Conservation (phyloP, 2,329 filamentous ascomycete species). For the Nemania abortiva region DNA sequence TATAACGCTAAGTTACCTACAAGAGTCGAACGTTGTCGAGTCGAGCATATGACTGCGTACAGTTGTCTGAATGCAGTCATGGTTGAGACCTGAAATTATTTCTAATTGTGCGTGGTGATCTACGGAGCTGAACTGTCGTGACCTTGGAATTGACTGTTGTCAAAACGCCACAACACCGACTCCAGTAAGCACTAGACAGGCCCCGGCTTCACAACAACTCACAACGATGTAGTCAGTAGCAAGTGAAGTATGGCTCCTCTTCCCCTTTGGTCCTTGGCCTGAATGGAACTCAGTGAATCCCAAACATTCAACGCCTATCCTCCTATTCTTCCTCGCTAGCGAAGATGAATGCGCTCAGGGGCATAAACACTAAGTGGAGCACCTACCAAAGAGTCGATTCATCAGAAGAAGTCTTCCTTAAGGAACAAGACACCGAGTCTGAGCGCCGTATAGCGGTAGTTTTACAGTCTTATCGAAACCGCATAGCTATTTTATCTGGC, state of each 20-base stretch:
- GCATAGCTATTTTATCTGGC: slow-evolving; percentile 5
- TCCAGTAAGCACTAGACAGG: slow-evolving; percentile 23
- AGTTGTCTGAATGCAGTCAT: background rate
- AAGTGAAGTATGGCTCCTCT: background rate
- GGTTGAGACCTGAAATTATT: background rate
- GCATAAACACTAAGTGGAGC: slow-evolving; percentile 15
- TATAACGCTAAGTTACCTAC: background rate
- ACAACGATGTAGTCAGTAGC: background rate
- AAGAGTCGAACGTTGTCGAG: background rate
- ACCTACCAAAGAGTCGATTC: slow-evolving; percentile 27
- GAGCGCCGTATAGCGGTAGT: background rate
- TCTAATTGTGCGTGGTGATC: background rate
- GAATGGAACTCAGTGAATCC: background rate
- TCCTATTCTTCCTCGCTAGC: background rate
- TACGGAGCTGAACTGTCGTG: background rate
- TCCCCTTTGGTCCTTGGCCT: background rate
- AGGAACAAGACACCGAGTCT: slow-evolving; percentile 5
- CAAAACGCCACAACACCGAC: background rate
- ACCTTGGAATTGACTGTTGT: background rate
- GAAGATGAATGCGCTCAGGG: slow-evolving; percentile 24
- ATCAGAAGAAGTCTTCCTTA: slow-evolving; percentile 14
- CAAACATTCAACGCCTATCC: background rate
- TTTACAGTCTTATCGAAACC: slow-evolving; percentile 21
- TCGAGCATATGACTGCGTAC: background rate
- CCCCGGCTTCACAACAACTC: background rate